phyloP scores from a whole-genome alignment of 495 filamentous ascomycete genomes.

The Penicillium argentinense region DNA sequence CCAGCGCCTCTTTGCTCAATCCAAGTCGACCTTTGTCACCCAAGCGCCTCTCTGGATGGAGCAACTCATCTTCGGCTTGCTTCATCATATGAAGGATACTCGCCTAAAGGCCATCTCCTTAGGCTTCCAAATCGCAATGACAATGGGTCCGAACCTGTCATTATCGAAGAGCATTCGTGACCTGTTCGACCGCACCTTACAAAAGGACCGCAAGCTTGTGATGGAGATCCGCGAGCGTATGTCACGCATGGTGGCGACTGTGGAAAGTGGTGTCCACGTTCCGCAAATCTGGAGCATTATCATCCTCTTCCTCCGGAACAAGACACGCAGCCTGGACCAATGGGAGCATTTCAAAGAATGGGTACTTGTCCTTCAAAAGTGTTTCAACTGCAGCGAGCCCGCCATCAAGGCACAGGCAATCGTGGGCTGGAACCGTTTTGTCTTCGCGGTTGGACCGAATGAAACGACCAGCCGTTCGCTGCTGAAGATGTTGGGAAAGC shows the following conservation, averaged over 20 bases:
- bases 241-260: slow-evolving; percentile 63
- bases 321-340: slow-evolving; percentile 57
- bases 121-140: slow-evolving; percentile 63
- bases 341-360: slow-evolving; percentile 75
- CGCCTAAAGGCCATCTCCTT: slow-evolving; percentile 70
- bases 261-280: slow-evolving; percentile 64
- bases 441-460: slow-evolving; percentile 65
- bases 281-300: slow-evolving; percentile 87
- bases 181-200: slow-evolving; percentile 57
- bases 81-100: slow-evolving; percentile 75
- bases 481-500: slow-evolving; percentile 65
- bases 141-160: slow-evolving; percentile 61
- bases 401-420: slow-evolving; percentile 74
- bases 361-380: slow-evolving; percentile 73
- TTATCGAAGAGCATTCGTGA: slow-evolving; percentile 64
- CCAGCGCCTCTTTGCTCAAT: slow-evolving; percentile 67
- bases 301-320: slow-evolving; percentile 69
- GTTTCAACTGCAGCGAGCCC: slow-evolving; percentile 78
- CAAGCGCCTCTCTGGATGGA: slow-evolving; percentile 63
- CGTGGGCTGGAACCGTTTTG: slow-evolving; percentile 78
- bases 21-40: slow-evolving; percentile 63
- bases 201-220: slow-evolving; percentile 59
- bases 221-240: slow-evolving; percentile 67
- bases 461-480: slow-evolving; percentile 58
- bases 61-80: slow-evolving; percentile 76